Conservation (phyloP, 108 stramenopile species). For the Skeletonema tropicum region DNA sequence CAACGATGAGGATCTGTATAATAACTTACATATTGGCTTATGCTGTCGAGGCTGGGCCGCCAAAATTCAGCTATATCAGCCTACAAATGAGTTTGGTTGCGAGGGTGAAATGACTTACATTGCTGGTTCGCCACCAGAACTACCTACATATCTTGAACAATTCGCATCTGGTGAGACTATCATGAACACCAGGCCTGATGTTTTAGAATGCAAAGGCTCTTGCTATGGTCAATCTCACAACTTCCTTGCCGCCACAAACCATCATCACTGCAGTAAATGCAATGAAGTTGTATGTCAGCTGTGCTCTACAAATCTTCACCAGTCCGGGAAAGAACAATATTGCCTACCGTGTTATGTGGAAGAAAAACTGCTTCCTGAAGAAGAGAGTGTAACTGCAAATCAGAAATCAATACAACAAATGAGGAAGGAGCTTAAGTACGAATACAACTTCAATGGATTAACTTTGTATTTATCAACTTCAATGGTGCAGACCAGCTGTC, state of each 20-base stretch:
- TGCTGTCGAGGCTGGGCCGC: too few species aligned
- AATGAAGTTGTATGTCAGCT: background rate
- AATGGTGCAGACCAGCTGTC: constrained; percentile 4
- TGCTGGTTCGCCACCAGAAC: too few species aligned
- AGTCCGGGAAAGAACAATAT: constrained; percentile 1
- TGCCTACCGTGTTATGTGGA: constrained; percentile 8
- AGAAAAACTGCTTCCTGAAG: constrained; percentile 5
- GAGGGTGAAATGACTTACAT: too few species aligned
- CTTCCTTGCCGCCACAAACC: constrained; percentile 8
- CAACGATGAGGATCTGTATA: too few species aligned
- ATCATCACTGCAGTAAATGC: constrained; percentile 1
- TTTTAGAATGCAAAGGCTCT: background rate
- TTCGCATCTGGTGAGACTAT: background rate
- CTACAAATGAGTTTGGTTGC: too few species aligned
- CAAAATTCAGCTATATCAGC: too few species aligned
- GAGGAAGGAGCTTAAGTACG: constrained; percentile 6
- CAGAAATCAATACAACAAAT: background rate
- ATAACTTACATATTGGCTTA: too few species aligned
- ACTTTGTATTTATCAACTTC: too few species aligned
- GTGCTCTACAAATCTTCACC: background rate
- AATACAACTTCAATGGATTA: too few species aligned
- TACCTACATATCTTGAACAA: background rate
- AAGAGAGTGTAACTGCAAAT: background rate
- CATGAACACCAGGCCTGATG: background rate
- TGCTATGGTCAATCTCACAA: constrained; percentile 5